Evolutionary conservation across 2,329 filamentous ascomycete species (phyloP).

Genomic region (Fusarium haematococcum): DNA sequence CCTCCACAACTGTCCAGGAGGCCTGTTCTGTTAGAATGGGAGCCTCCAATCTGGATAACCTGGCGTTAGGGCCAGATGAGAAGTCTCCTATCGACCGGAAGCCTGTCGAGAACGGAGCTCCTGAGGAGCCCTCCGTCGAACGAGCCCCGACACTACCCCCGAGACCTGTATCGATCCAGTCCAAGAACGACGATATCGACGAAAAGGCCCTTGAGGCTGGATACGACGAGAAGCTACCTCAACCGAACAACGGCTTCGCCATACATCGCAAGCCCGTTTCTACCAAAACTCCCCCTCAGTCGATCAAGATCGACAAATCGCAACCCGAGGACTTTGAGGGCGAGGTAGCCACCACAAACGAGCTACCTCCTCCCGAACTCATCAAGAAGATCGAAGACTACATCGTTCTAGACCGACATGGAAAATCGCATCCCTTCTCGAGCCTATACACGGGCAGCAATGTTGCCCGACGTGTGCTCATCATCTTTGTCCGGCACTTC

Average conservation of each 20-base stretch:
- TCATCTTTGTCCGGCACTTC: slow-evolving; percentile 84
- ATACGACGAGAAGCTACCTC: slow-evolving; percentile 3
- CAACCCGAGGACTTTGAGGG: slow-evolving; percentile 67
- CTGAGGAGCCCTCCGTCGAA: slow-evolving; percentile 9
- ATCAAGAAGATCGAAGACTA: slow-evolving; percentile 66
- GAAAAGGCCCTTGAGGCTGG: slow-evolving; percentile 22
- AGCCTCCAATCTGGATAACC: slow-evolving; percentile 23
- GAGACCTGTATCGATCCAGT: background rate
- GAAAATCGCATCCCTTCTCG: slow-evolving; percentile 71
- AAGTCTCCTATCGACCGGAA: slow-evolving; percentile 25
- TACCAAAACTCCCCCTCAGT: slow-evolving; percentile 36
- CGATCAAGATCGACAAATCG: slow-evolving; percentile 52
- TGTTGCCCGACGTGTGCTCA: slow-evolving; percentile 67
- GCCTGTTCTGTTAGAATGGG: slow-evolving; percentile 14
- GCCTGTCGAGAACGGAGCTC: slow-evolving; percentile 17
- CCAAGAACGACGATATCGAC: slow-evolving; percentile 1
- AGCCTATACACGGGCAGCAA: slow-evolving; percentile 70
- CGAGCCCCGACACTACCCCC: slow-evolving; percentile 26
- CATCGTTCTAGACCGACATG: slow-evolving; percentile 70
- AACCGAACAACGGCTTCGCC: slow-evolving; percentile 8
- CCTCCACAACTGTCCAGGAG: background rate
- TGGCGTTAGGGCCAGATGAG: slow-evolving; percentile 3
- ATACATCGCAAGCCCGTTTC: slow-evolving; percentile 34
- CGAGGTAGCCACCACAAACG: slow-evolving; percentile 66
- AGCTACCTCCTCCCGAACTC: slow-evolving; percentile 62